These are phyloP conservation scores for Aspergillus homomorphus DNA, from an alignment of 495 filamentous ascomycete genomes.

Conservation along the genomic window DNA sequence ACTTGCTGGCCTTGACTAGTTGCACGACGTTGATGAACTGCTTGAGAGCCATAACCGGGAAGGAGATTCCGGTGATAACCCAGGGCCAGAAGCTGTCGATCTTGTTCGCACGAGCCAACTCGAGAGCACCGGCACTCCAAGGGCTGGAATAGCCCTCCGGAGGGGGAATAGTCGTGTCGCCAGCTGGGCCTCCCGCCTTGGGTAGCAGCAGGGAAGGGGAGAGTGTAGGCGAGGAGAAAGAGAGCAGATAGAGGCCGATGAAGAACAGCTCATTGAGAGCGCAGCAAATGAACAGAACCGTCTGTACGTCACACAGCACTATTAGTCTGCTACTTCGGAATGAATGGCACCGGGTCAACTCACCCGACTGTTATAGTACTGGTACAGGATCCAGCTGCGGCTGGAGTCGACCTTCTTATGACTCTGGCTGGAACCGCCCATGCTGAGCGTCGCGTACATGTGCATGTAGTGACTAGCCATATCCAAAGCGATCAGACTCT, in stretches of 20 bases:
- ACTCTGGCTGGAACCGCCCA: slow-evolving; percentile 72
- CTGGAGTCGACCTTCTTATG: slow-evolving; percentile 87
- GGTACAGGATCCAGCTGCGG: slow-evolving; percentile 71
- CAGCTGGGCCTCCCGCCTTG: slow-evolving; percentile 37
- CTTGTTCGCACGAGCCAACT: slow-evolving; percentile 89
- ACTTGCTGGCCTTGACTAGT: slow-evolving; percentile 86
- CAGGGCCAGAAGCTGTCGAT: slow-evolving; percentile 83
- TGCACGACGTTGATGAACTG: slow-evolving; percentile 94
- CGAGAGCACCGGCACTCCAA: slow-evolving; percentile 86
- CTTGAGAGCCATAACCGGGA: slow-evolving; percentile 85
- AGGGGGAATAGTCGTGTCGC: slow-evolving; percentile 47
- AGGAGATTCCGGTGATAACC: slow-evolving; percentile 77
- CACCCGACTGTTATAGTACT: slow-evolving; percentile 97
- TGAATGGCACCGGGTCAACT: slow-evolving; percentile 21
- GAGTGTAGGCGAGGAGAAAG: slow-evolving; percentile 84
- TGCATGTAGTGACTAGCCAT: slow-evolving; percentile 97
- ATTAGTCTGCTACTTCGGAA: slow-evolving; percentile 2
- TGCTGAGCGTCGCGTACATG: slow-evolving; percentile 85
- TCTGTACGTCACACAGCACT: slow-evolving; percentile 57
- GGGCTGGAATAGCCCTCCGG: slow-evolving; percentile 69
- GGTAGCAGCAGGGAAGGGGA: slow-evolving; percentile 74
- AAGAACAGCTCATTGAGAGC: slow-evolving; percentile 92
- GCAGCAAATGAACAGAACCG: slow-evolving; percentile 88
- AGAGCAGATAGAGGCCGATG: slow-evolving; percentile 95
- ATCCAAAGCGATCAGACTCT: slow-evolving; percentile 85